These are phyloP conservation scores for Coffea eugenioides DNA, from an alignment of 257 asterid species.

Conservation along the genomic window DNA sequence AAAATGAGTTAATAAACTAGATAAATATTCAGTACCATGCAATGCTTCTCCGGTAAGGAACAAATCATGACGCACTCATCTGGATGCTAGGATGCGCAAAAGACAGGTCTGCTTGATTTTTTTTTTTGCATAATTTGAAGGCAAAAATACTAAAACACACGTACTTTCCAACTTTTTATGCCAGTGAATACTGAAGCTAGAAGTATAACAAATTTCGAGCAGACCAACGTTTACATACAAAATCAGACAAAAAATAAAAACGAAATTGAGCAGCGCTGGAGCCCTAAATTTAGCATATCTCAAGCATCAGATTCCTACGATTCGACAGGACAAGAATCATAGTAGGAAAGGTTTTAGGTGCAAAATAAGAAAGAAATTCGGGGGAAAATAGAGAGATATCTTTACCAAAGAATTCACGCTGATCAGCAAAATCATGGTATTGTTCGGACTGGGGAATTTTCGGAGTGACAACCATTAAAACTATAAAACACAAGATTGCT, in stretches of 20 bases:
- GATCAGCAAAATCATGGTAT: constrained; percentile 87
- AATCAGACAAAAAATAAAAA: background rate
- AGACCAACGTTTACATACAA: background rate
- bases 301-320: background rate
- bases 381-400: background rate
- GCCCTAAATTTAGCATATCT: background rate
- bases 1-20: no score
- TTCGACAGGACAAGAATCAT: background rate
- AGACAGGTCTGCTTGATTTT: no score
- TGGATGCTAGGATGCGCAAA: no score
- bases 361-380: background rate
- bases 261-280: background rate
- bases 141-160: no score
- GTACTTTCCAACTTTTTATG: background rate
- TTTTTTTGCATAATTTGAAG: no score
- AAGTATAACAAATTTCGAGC: background rate
- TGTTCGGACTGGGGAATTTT: constrained; percentile 87
- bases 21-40: no score
- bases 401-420: constrained; percentile 66
- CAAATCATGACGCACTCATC: no score
- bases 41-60: no score
- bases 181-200: background rate
- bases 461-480: constrained; percentile 82
- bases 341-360: background rate
- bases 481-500: constrained; percentile 68